These are phyloP conservation scores for Waltiozyma sp. DNA, from an alignment of 1,139 yeast species.

Conservation along the genomic window DNA sequence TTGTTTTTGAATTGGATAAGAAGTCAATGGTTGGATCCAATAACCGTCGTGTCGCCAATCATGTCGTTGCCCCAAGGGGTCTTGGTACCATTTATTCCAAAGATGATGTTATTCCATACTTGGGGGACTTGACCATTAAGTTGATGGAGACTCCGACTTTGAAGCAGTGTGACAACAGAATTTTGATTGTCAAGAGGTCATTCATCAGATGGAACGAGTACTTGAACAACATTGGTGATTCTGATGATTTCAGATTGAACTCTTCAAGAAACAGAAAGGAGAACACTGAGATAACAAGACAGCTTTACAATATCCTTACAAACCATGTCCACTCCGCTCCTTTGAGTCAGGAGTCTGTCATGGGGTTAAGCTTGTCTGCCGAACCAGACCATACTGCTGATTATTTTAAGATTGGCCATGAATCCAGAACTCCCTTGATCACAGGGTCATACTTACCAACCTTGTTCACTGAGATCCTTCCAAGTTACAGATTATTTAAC, in stretches of 20 bases:
- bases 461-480: conserved; percentile 43
- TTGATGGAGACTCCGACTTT: conserved; percentile 31
- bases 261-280: conserved; percentile 18
- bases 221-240: conserved; percentile 24
- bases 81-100: conserved; percentile 70
- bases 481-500: conserved; percentile 45
- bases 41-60: conserved; percentile 36
- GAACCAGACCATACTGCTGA: conserved; percentile 36
- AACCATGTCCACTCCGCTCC: conserved; percentile 24
- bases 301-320: conserved; percentile 26
- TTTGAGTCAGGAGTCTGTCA: conserved; percentile 21
- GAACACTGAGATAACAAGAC: conserved; percentile 21
- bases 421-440: conserved; percentile 36
- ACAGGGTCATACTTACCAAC: conserved; percentile 53
- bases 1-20: conserved; percentile 78
- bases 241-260: conserved; percentile 27
- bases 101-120: conserved; percentile 76
- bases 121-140: conserved; percentile 66
- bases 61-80: conserved; percentile 83
- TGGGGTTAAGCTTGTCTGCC: conserved; percentile 31
- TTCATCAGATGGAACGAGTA: conserved; percentile 77
- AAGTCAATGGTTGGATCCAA: conserved; percentile 49
- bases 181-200: conserved; percentile 61
- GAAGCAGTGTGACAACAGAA: conserved; percentile 52
- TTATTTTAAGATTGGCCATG: conserved; percentile 27